Conservation (phyloP, 2,329 filamentous ascomycete genomes). For the Sarocladium kiliense region DNA sequence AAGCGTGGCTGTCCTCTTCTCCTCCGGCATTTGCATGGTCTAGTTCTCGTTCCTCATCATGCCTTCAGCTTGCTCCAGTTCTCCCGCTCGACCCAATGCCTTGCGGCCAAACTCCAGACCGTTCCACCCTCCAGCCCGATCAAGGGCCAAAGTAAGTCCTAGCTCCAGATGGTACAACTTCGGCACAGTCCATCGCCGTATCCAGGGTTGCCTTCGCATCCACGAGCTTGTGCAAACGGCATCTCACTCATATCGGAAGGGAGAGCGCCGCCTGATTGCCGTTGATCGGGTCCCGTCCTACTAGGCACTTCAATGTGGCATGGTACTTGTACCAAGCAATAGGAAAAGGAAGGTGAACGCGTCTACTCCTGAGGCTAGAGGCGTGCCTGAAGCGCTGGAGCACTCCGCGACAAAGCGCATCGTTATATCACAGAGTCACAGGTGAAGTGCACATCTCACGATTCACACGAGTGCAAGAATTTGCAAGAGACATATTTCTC, state of each 20-base stretch:
- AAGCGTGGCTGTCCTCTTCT: neutral
- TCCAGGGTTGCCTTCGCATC: neutral
- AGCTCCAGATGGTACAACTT: neutral
- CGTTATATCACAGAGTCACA: too few relatives aligned
- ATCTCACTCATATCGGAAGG: neutral
- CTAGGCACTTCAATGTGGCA: neutral
- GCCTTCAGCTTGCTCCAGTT: neutral
- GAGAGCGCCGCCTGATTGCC: neutral
- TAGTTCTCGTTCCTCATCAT: neutral
- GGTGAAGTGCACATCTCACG: neutral
- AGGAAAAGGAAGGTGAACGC: too few relatives aligned
- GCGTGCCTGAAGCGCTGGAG: too few relatives aligned
- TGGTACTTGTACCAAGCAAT: neutral
- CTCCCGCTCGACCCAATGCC: neutral
- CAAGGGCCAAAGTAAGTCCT: neutral
- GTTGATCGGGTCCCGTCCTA: neutral
- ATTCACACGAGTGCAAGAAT: too few relatives aligned
- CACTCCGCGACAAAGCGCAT: too few relatives aligned
- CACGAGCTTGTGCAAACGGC: neutral
- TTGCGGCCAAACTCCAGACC: neutral
- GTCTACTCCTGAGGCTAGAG: too few relatives aligned
- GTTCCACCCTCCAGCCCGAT: neutral
- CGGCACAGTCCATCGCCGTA: neutral
- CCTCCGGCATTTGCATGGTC: neutral
- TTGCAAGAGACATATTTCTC: neutral